Evolutionary conservation across 2,329 filamentous ascomycete species (phyloP).

Genomic region (Sordariomycetes sp.): DNA sequence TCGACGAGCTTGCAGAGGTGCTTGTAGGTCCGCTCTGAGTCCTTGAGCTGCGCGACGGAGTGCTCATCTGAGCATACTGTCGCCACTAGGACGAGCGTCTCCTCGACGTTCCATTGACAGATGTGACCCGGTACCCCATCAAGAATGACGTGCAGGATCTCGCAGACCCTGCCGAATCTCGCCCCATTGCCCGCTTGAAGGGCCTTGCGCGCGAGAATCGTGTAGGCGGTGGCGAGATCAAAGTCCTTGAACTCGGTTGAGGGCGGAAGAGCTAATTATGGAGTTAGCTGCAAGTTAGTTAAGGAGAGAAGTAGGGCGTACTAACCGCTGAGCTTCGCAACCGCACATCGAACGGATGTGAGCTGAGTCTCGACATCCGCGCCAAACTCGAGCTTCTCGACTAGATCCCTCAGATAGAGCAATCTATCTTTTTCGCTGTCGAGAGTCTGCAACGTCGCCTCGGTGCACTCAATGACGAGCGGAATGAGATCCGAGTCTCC

Average conservation of each 20-base stretch:
- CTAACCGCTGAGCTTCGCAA: slow-evolving; percentile 24
- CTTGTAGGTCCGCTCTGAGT: slow-evolving; percentile 24
- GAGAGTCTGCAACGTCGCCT: slow-evolving; percentile 1
- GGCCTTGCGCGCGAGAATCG: slow-evolving; percentile 16
- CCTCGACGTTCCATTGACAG: slow-evolving; percentile 45
- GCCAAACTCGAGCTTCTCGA: slow-evolving; percentile 16
- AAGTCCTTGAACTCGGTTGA: slow-evolving; percentile 11
- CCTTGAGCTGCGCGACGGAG: slow-evolving; percentile 11
- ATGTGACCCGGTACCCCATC: slow-evolving; percentile 35
- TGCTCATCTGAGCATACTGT: slow-evolving; percentile 23
- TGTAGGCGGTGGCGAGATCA: slow-evolving; percentile 26
- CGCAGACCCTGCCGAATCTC: slow-evolving; percentile 23
- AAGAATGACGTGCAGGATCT: slow-evolving; percentile 29
- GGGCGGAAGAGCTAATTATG: neutral
- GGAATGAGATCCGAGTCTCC: neutral
- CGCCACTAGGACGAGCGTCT: slow-evolving; percentile 24
- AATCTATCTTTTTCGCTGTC: slow-evolving; percentile 14
- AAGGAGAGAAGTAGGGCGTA: neutral
- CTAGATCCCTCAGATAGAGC: slow-evolving; percentile 23
- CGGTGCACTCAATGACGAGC: slow-evolving; percentile 2
- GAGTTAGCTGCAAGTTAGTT: slow-evolving; percentile 6
- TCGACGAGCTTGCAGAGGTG: slow-evolving; percentile 40
- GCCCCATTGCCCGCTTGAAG: slow-evolving; percentile 4
- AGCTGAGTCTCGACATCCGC: slow-evolving; percentile 23
- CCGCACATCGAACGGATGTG: slow-evolving; percentile 27